A percentile compares a stretch with the other conserved stretches of the same genome.
These are phyloP conservation scores for Clonostachys chloroleuca DNA, from an alignment of 2,329 filamentous ascomycete genomes.

Conservation along the genomic window DNA sequence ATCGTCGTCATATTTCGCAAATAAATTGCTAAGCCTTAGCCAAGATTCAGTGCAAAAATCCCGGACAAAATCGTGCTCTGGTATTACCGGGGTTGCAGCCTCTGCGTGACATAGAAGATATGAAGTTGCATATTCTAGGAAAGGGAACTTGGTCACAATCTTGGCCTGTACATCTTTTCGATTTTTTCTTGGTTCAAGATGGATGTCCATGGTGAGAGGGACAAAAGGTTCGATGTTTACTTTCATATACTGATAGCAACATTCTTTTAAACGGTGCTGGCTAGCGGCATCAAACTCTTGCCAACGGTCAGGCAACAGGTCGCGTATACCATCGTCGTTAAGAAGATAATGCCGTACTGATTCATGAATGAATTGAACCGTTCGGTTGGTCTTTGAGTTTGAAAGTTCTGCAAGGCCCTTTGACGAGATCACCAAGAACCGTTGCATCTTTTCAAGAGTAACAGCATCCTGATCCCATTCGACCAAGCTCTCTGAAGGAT, in stretches of 20 bases:
- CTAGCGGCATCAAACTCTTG: conserved; percentile 19
- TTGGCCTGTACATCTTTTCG: no score
- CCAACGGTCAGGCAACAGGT: conserved; percentile 22
- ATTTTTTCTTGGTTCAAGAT: no score
- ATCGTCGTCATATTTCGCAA: no score
- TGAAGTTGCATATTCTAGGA: no score
- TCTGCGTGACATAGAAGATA: no score
- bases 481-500: not conserved
- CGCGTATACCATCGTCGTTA: conserved; percentile 19
- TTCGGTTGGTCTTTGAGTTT: conserved; percentile 9
- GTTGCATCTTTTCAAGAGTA: conserved; percentile 11
- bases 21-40: no score
- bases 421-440: conserved; percentile 32
- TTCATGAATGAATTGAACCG: conserved; percentile 49
- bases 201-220: no score
- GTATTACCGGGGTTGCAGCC: no score
- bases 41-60: no score
- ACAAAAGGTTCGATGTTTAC: not conserved
- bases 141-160: no score
- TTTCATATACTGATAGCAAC: conserved; percentile 33
- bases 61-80: no score
- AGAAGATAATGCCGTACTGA: conserved; percentile 42
- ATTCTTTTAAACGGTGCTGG: conserved; percentile 37
- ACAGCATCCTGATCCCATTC: conserved; percentile 8
- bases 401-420: conserved; percentile 42